phyloP scores from a whole-genome alignment of 2,329 filamentous ascomycete species.

The Verticillium tricorpus region DNA sequence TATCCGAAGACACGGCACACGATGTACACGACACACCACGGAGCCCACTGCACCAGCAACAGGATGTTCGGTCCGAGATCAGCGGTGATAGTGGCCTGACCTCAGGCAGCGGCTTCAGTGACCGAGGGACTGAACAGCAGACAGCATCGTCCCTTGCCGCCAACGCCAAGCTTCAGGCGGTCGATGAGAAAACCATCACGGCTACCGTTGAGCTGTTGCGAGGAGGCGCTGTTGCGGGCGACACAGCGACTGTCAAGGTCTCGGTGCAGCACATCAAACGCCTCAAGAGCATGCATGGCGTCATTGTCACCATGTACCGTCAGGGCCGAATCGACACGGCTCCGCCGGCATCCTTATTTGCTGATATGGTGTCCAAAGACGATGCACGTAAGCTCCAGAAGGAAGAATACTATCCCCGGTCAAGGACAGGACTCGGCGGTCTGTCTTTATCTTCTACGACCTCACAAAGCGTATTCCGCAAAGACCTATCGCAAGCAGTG shows the following conservation, averaged over 20 bases:
- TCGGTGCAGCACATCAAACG: constrained; percentile 83
- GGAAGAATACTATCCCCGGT: constrained; percentile 83
- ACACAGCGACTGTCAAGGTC: constrained; percentile 74
- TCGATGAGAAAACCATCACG: constrained; percentile 75
- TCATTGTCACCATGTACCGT: constrained; percentile 88
- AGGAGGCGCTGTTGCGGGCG: constrained; percentile 81
- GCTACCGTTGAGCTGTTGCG: constrained; percentile 79
- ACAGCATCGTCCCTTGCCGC: constrained; percentile 25
- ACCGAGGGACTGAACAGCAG: constrained; percentile 17
- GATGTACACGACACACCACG: constrained; percentile 29
- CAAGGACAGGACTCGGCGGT: constrained; percentile 79
- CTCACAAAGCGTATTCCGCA: constrained; percentile 89
- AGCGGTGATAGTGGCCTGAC: constrained; percentile 68
- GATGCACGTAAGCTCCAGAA: constrained; percentile 65
- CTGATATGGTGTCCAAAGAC: constrained; percentile 51
- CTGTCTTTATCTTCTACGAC: constrained; percentile 81
- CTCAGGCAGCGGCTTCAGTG: constrained; percentile 58
- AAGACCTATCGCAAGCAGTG: constrained; percentile 86
- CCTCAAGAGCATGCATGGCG: constrained; percentile 85
- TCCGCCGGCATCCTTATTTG: constrained; percentile 47
- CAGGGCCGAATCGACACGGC: constrained; percentile 85
- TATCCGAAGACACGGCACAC: constrained; percentile 34
- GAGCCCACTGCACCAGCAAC: constrained; percentile 42
- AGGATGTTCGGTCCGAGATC: constrained; percentile 61
- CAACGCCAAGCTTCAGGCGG: constrained; percentile 33